phyloP scores from a whole-genome alignment of 2,329 filamentous ascomycete genomes.

The Trichoderma gracile region DNA sequence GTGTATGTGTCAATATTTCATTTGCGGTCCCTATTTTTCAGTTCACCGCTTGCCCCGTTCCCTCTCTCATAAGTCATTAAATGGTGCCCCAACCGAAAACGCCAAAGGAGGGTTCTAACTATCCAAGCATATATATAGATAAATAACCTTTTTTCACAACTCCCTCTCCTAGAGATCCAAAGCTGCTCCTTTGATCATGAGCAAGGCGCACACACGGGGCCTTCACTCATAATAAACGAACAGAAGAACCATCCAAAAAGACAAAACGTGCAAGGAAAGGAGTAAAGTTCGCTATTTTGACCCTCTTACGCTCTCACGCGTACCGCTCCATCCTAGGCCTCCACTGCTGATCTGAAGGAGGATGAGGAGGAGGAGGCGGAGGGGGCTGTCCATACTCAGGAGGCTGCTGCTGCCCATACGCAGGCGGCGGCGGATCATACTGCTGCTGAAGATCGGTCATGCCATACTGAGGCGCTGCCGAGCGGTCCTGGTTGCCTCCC shows the following conservation, averaged over 20 bases:
- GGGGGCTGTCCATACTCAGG: slow-evolving; percentile 13
- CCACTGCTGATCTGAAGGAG: slow-evolving; percentile 17
- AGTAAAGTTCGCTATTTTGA: not conserved
- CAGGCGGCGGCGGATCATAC: slow-evolving; percentile 20
- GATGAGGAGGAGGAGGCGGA: not conserved
- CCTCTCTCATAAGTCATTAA: slow-evolving; percentile 20
- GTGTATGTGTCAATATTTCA: no score
- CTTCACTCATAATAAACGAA: not conserved
- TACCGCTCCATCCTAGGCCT: slow-evolving; percentile 36
- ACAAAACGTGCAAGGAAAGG: not conserved
- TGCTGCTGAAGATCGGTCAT: not conserved
- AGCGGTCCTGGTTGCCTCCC: slow-evolving; percentile 6
- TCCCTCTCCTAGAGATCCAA: not conserved
- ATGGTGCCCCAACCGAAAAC: not conserved
- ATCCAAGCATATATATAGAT: not conserved
- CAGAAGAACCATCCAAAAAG: not conserved
- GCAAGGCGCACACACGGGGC: not conserved
- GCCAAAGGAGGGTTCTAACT: slow-evolving; percentile 4
- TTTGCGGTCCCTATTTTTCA: no score
- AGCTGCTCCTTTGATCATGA: not conserved
- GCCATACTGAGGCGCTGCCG: not conserved
- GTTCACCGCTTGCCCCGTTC: not conserved
- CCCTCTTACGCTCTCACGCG: slow-evolving; percentile 28
- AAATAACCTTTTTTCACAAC: not conserved
- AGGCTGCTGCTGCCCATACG: slow-evolving; percentile 12